These are phyloP conservation scores for Melampsora americana DNA, from an alignment of 1,284 basidiomycete genomes.

Conservation along the genomic window DNA sequence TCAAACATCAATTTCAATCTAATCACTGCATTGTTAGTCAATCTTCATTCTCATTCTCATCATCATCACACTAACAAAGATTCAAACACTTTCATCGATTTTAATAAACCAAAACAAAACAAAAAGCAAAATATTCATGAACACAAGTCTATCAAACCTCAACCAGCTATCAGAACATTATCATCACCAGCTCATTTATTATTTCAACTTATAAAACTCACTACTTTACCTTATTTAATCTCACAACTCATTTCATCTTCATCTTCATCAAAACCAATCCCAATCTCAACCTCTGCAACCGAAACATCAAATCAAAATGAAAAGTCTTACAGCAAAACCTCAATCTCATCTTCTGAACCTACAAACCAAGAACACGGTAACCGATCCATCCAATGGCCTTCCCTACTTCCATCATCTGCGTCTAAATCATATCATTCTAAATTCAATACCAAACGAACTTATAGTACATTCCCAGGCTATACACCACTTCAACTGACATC, in stretches of 20 bases:
- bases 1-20: too few relatives aligned
- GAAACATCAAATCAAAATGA: neutral
- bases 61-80: too few relatives aligned
- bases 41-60: too few relatives aligned
- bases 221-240: constrained; percentile 35
- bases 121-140: too few relatives aligned
- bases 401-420: neutral
- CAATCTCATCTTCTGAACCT: neutral
- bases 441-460: too few relatives aligned
- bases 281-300: neutral
- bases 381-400: neutral
- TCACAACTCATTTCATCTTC: constrained; percentile 21
- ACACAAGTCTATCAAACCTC: neutral
- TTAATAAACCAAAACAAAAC: too few relatives aligned
- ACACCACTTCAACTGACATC: neutral
- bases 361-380: neutral
- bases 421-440: neutral
- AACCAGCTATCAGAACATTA: constrained; percentile 16
- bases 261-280: neutral
- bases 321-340: neutral
- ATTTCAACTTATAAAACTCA: constrained; percentile 40
- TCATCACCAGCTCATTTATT: constrained; percentile 31
- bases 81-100: too few relatives aligned
- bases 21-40: too few relatives aligned
- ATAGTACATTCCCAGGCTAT: too few relatives aligned